Base-by-base conservation (phyloP, 306 rosid species). In the Inga oerstediana region DNA sequence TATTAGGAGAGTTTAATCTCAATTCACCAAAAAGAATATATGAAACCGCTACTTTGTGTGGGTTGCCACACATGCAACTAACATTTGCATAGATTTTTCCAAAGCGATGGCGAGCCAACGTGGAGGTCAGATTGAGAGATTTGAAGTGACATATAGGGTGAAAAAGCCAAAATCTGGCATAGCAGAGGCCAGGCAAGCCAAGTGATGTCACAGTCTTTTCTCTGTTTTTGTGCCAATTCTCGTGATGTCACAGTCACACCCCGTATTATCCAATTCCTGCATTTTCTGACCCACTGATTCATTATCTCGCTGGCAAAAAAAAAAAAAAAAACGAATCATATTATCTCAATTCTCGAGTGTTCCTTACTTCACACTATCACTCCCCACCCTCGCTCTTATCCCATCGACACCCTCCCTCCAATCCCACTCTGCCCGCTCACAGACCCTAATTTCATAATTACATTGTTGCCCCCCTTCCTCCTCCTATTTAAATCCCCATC, bases 301-400 rank as follows among this genome's bases (percentile, higher is more conserved):
- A 27, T 27, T 27, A 27, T 27, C 30, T 27, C 30, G 30, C 30
- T 27, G 30, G 30, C 30, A 27, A 27, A 27, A 27, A 27, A 27
- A 27, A 27, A 27, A 27, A 27, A 27, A 27, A 27, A 27, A 27
- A 27, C 30, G 30, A 45, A 8, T 45, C 44, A 27, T 4, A 6
- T 39, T 8, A 6, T 39, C 43, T 39, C 20, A 30, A 19, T 20
- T 20, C 79, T 61, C 12, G 5, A 17, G 43, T 79, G 78, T 5
- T 76, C 86, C 83, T 20, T 16, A 19, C 85, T 74, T 59, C 73
- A 79, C 12, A 66, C 3, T 70, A 79, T 0, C 52, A 1, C 14
- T 10, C 12, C 83, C 27, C 39, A 14, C 66, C 76, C 1, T 17
- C 76, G 65, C 58, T 20, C 90, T 85, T 88, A 88, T 88, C 90